Percentiles rank a stretch among this genome's conserved stretches.
Evolutionary conservation across 2,329 filamentous ascomycete species (phyloP).

Genomic region (Coniochaeta hoffmannii): DNA sequence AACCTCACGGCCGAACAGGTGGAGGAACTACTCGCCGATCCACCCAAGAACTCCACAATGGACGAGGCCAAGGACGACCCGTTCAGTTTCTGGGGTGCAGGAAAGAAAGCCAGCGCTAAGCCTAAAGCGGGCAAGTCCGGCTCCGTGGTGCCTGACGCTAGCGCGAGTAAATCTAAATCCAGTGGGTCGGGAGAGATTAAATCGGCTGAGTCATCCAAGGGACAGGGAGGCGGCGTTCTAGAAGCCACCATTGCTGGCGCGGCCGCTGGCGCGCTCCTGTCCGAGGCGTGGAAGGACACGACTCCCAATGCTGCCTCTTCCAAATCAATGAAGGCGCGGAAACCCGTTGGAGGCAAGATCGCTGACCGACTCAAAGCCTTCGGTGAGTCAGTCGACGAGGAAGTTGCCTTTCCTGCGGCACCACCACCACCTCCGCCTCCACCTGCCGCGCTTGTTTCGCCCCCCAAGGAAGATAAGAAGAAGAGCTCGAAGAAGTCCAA

Average conservation of each 20-base stretch:
- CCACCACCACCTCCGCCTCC: slow-evolving; percentile 12
- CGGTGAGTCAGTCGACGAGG: slow-evolving; percentile 31
- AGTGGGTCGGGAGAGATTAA: slow-evolving; percentile 30
- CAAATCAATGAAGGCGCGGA: slow-evolving; percentile 39
- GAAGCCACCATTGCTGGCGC: slow-evolving; percentile 32
- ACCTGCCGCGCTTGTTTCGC: slow-evolving; percentile 8
- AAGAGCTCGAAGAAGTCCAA: slow-evolving; percentile 25
- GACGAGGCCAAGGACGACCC: slow-evolving; percentile 23
- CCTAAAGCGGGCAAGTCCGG: slow-evolving; percentile 6
- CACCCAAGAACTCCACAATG: slow-evolving; percentile 11
- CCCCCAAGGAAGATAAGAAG: slow-evolving; percentile 13
- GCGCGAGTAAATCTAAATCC: slow-evolving; percentile 23
- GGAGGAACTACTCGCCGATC: slow-evolving; percentile 30
- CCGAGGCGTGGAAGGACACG: slow-evolving; percentile 28
- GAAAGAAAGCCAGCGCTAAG: slow-evolving; percentile 32
- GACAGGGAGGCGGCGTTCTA: slow-evolving; percentile 22
- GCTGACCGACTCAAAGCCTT: slow-evolving; percentile 51
- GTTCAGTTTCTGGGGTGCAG: slow-evolving; percentile 52
- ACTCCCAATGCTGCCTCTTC: slow-evolving; percentile 23
- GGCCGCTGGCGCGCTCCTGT: slow-evolving; percentile 14
- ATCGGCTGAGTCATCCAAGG: slow-evolving; percentile 41
- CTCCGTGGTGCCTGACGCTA: slow-evolving; percentile 6
- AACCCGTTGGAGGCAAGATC: slow-evolving; percentile 42
- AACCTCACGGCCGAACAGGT: slow-evolving; percentile 34
- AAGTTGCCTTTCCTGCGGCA: background rate